Base-by-base conservation (phyloP, 75 land plant genomes). In the Sequoiadendron giganteum region DNA sequence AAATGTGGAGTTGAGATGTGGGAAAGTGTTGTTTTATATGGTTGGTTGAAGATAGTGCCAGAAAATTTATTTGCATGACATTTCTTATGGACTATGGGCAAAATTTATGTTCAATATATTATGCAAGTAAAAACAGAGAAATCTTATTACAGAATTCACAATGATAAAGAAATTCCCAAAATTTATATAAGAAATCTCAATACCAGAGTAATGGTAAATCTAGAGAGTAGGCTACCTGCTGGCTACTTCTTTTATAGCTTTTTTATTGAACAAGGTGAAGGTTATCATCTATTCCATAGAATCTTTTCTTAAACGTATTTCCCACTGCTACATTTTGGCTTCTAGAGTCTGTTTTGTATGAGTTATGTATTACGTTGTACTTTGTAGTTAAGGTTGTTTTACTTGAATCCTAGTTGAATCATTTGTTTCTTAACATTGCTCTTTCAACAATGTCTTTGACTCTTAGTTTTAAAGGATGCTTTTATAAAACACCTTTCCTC, bases 341-440 rank as follows among this genome's bases (percentile, higher is more conserved):
- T n/a, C 84, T 47, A 65, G 28, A 30, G 28, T 65, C 8, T 25
- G 70, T 65, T 25, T 2, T 65, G 70, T 82, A 18, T 10, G 47
- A 45, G 43, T 47, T 28, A 10, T 45, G 49, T 47, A 47, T 82
- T 28, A 47, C n/a, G 52, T n/a, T 11, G 52, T 82, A 47, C 49
- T 75, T 75, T 30, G 38, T 75, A 2, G 77, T 75, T 75, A 47
- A 82, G 34, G 84, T 47, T 43, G 84, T 82, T 81, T 14, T 82
- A 45, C 15, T 82, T 28, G 84, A 82, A 32, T 82, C 1, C 32
- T 82, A 47, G 19, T 25, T 81, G n/a, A 45, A 13, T 28, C 84
- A 82, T 10, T 25, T 82, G 34, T 82, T 82, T 82, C 32, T 47
- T 45, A 45, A 45, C 25, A 45, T 28, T 47, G 0, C 48, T 47